These are phyloP conservation scores for Solanum clarkiae DNA, from an alignment of 257 asterid genomes.

Conservation along the genomic window DNA sequence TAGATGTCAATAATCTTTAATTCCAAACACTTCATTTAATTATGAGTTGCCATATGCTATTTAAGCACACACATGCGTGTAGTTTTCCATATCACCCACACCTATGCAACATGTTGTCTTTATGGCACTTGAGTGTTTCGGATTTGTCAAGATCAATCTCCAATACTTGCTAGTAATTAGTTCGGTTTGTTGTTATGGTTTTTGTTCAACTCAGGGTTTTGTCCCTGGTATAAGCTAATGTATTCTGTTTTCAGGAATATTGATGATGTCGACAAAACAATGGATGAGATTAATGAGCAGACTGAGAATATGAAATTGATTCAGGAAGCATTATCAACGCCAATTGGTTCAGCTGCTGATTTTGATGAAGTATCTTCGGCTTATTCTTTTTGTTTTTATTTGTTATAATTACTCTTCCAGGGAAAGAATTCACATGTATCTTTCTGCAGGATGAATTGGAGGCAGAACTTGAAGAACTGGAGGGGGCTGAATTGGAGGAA, in stretches of 20 bases:
- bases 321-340: conserved; percentile 66
- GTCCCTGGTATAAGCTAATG: background rate
- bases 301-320: conserved; percentile 75
- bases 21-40: background rate
- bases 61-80: background rate
- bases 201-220: background rate
- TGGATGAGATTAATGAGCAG: conserved; percentile 88
- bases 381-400: background rate
- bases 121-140: background rate
- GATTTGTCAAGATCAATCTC: background rate
- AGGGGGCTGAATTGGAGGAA: conserved; percentile 60
- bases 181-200: background rate
- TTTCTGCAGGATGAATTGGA: conserved; percentile 53
- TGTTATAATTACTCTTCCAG: background rate
- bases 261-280: conserved; percentile 84
- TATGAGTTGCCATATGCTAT: background rate
- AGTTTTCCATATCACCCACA: background rate
- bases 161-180: background rate
- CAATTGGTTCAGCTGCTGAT: conserved; percentile 69
- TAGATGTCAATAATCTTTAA: background rate
- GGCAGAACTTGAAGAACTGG: conserved; percentile 81
- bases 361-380: conserved; percentile 49
- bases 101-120: background rate
- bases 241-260: conserved; percentile 35
- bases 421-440: background rate